Evolutionary conservation across 2,329 filamentous ascomycete genomes (phyloP), one percentile per base, ranked within the genome.

Genomic region (Fusarium praegraminearum): DNA sequence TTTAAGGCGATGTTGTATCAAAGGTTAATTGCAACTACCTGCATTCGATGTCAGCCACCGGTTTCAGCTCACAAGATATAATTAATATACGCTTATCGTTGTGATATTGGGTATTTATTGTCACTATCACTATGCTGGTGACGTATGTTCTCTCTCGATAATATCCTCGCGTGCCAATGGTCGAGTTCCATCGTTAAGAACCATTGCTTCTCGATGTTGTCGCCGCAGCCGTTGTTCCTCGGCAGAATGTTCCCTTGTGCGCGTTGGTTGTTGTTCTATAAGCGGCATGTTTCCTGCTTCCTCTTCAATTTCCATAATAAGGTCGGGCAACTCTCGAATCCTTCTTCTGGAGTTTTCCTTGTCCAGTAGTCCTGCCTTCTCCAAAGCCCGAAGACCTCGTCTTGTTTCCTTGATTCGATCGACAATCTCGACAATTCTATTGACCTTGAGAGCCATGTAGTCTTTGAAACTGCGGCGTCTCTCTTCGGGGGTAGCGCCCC

Each of bases 191-290:
- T 97, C 93, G 74, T 94, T 95, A 59, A 97, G 83, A 22, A 98
- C 94, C 87, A 98, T 94, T 7, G 93, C 94, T 81, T 97, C 93
- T 70, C 94, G 86, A 75, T 95, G 87, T 51, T 93, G 86, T 69
- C 94, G 86, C 63, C 93, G 84, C 64, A 94, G 83, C 55, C 91
- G 87, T 74, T 92, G 90, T 77, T 95, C 92, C 76, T 89, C 89
- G 9, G 80, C 83, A 62, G 83, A 89, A 76, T 88, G 86, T 60
- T 88, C 86, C 63, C 83, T 73, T 3, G 78, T 76, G 36, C 80
- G 73, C 33, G 78, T 73, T 8, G 72, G 61, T 24, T 77, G 77
- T 38, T 68, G 71, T 32, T 78, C 78, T 4, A 67, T 57, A 11
- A 67, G 50, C 33, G 71, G 71, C 11, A 75, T 73, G 35, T 62